phyloP scores from a whole-genome alignment of 306 rosid species.

The Pterocarpus macrocarpus region DNA sequence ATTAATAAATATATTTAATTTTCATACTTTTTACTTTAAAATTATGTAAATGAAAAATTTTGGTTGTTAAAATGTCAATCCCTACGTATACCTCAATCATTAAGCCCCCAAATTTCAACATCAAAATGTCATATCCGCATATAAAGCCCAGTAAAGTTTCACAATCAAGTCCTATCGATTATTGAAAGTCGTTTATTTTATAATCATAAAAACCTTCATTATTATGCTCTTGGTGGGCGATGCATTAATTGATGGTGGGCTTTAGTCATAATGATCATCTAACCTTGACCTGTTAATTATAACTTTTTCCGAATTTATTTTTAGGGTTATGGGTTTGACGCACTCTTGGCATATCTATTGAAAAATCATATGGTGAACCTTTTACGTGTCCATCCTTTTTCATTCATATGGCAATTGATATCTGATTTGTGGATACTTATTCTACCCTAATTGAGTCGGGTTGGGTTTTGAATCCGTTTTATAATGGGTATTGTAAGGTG shows the following conservation, averaged over 20 bases:
- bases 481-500: no score
- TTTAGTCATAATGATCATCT: background rate
- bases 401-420: no score
- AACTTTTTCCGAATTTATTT: background rate
- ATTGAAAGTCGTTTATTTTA: conserved; percentile 16
- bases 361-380: background rate
- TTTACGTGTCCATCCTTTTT: no score
- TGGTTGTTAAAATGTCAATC: no score
- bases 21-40: no score
- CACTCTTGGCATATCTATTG: conserved; percentile 6
- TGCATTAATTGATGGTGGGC: conserved; percentile 16
- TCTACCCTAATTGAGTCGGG: no score
- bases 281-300: background rate
- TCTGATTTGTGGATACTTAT: no score
- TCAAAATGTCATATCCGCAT: background rate
- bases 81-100: background rate
- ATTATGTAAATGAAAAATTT: no score
- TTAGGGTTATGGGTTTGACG: background rate
- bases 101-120: no score
- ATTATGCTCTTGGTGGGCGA: conserved; percentile 26
- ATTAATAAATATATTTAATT: no score
- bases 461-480: no score
- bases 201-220: conserved; percentile 22
- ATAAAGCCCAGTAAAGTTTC: background rate
- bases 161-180: conserved; percentile 23